Evolutionary conservation across 768 basidiomycete genomes (phyloP), one percentile per base, ranked within the genome.

Genomic region (Auriscalpium microsporum): DNA sequence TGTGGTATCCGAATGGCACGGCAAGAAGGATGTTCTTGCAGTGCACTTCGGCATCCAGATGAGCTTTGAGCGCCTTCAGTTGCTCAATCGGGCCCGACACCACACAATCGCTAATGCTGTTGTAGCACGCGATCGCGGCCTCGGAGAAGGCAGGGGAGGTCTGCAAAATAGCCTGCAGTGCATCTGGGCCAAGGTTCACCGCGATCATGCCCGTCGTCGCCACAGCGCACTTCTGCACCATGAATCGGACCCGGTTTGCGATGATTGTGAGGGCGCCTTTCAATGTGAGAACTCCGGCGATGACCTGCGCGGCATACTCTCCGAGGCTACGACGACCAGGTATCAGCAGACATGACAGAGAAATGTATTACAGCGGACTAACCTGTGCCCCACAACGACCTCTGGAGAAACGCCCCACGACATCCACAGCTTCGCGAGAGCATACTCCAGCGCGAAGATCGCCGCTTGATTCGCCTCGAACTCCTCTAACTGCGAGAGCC

Each of bases 301-400:
- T 69, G 16, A 83, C 82, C 42, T 89, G 75, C 10, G 84, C 87
- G 8, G 81, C 81, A 53, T 86, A 89, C 71, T 90, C 87, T 42
- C 87, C 87, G 16, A 90, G 74, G 66, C 87, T 90, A 56, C n/a
- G 46, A 36, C 34, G 23, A 53, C 10, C n/a, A 6, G 17, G 17
- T 17, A 51, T 45, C 49, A 58, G 8, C 19, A 21, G 28, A 63
- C 28, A 11, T 51, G 17, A n/a, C 56, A 45, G 16, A 44, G 44
- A 28, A 28, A 56, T 35, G 45, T 4, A 34, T 49, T 3, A 45
- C 38, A 53, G 52, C 10, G 10, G 38, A 64, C 75, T 55, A 49
- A 87, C 87, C 87, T 90, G 62, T 89, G 87, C 3, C 87, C 87
- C 16, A 83, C 73, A 13, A 87, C 80, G 0, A 75, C 81, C n/a